Percentiles rank a stretch among this genome's conserved stretches.
These are phyloP conservation scores for Ogataea henricii DNA, from an alignment of 805 yeast genomes.

Conservation along the genomic window DNA sequence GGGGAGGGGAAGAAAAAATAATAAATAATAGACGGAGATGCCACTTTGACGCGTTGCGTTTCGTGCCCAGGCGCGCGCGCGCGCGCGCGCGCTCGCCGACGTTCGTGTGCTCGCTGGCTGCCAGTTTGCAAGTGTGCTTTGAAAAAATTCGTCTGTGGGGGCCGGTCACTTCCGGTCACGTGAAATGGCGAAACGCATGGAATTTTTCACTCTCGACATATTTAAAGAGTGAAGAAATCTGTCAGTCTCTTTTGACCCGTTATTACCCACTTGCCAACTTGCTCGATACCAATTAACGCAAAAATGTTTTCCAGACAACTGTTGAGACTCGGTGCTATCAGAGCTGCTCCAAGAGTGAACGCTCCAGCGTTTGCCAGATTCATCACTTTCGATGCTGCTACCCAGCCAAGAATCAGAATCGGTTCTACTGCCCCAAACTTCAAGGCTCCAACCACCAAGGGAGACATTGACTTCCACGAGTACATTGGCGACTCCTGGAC, in stretches of 20 bases:
- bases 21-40: too few species aligned
- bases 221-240: neutral
- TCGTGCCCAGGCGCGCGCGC: too few species aligned
- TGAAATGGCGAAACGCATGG: constrained; percentile 1
- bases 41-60: too few species aligned
- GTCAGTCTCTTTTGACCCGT: too few species aligned
- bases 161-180: constrained; percentile 6
- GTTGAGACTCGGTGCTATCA: constrained; percentile 10
- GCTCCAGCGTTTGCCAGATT: constrained; percentile 30
- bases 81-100: neutral
- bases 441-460: constrained; percentile 78
- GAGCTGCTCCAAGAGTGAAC: constrained; percentile 13
- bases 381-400: constrained; percentile 49
- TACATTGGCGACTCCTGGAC: constrained; percentile 86
- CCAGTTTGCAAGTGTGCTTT: too few species aligned
- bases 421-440: constrained; percentile 89
- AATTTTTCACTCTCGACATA: neutral
- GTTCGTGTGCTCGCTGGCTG: too few species aligned
- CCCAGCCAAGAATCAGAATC: constrained; percentile 69
- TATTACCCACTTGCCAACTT: too few species aligned
- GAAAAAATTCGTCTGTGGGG: too few species aligned
- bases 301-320: constrained; percentile 29
- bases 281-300: too few species aligned
- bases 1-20: neutral
- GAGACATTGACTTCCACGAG: constrained; percentile 84